Percentiles rank a stretch among this genome's conserved stretches.
Conservation (phyloP, 345 rosid species). For the Turritis glabra region DNA sequence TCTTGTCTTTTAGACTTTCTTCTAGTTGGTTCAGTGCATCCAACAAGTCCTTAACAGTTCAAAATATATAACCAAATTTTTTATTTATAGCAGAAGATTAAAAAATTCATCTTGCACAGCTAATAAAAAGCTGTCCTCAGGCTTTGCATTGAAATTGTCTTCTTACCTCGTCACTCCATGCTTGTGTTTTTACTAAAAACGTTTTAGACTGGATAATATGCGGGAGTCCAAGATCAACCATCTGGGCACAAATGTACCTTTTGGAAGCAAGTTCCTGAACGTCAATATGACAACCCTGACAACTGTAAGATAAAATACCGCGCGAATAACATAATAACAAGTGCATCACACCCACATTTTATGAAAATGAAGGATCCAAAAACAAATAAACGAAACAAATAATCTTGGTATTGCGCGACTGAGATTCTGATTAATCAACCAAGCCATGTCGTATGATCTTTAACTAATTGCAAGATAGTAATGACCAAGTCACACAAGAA, state of each 20-base stretch:
- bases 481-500: conserved; percentile 9
- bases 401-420: conserved; percentile 7
- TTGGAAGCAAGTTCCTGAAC: conserved; percentile 68
- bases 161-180: conserved; percentile 98
- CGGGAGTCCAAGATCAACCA: conserved; percentile 89
- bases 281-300: conserved; percentile 82
- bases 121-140: not conserved
- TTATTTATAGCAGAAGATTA: too few relatives aligned
- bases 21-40: conserved; percentile 86
- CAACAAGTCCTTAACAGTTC: conserved; percentile 60
- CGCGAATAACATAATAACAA: too few relatives aligned
- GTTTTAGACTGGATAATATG: conserved; percentile 84
- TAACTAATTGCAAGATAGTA: not conserved
- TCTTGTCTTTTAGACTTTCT: conserved; percentile 74
- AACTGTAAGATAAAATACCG: conserved; percentile 43
- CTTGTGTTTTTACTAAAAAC: conserved; percentile 89
- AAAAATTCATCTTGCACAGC: not conserved
- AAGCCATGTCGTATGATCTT: not conserved
- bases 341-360: too few relatives aligned
- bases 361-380: too few relatives aligned
- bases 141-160: conserved; percentile 22
- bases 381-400: not conserved
- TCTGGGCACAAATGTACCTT: conserved; percentile 75
- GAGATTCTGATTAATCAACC: conserved; percentile 11
- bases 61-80: not conserved